These are phyloP conservation scores for Fusarium ambrosium DNA, from an alignment of 2,329 filamentous ascomycete genomes.

Conservation along the genomic window DNA sequence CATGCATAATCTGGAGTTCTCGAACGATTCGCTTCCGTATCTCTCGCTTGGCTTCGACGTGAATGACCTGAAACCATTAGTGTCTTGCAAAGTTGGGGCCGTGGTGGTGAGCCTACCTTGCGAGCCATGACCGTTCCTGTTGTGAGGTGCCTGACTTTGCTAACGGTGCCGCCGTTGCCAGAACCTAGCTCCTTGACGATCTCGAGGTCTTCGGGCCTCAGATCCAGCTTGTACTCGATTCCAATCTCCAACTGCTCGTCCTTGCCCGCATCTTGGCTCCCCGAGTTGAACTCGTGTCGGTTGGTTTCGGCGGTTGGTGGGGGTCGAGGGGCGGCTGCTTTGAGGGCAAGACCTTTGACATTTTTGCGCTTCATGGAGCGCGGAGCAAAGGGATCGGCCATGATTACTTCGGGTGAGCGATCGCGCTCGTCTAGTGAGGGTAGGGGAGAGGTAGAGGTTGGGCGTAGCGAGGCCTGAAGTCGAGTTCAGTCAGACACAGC, in stretches of 20 bases:
- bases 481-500: slow-evolving; percentile 35
- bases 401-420: slow-evolving; percentile 51
- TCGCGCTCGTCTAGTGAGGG: slow-evolving; percentile 15
- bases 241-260: slow-evolving; percentile 87
- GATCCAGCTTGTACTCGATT: slow-evolving; percentile 94
- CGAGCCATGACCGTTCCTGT: slow-evolving; percentile 97
- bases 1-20: slow-evolving; percentile 98
- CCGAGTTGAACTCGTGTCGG: slow-evolving; percentile 70
- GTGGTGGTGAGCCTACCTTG: slow-evolving; percentile 73
- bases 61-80: slow-evolving; percentile 79
- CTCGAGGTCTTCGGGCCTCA: slow-evolving; percentile 91
- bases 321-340: slow-evolving; percentile 79
- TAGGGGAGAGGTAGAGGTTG: slow-evolving; percentile 2
- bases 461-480: slow-evolving; percentile 23
- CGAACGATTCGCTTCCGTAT: slow-evolving; percentile 97
- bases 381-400: slow-evolving; percentile 74
- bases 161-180: slow-evolving; percentile 97
- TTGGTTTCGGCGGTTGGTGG: slow-evolving; percentile 80
- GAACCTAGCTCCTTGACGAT: slow-evolving; percentile 94
- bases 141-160: slow-evolving; percentile 95
- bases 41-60: slow-evolving; percentile 97
- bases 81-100: not conserved
- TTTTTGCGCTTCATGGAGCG: slow-evolving; percentile 99
- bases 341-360: slow-evolving; percentile 93
- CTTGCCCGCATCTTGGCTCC: slow-evolving; percentile 70